Base-by-base conservation (phyloP, 1,139 yeast genomes). In the Magnusiomyces fungicola region DNA sequence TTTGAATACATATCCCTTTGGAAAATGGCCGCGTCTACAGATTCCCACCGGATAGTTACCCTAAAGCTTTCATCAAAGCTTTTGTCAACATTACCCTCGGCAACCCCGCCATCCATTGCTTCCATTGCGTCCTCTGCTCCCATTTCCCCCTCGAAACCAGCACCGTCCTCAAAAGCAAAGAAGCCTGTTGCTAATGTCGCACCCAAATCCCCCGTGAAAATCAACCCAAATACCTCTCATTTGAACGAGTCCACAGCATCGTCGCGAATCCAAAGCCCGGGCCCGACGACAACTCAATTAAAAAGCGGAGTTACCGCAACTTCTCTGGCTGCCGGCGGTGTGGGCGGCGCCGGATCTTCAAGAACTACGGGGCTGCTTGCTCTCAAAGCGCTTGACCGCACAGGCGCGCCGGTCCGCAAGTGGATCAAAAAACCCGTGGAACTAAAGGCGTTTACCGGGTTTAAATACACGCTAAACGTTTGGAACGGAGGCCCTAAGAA, bases 391-490 rank as follows among this genome's bases (percentile, higher is more conserved):
- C 62, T 77, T 52, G 83, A 78, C 55, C 73, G 73, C 53, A 64
- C 75, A 9, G 80, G 81, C 2, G 18, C 29, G 30, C 76, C 78
- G 22, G 70, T 72, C 36, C 70, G 75, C 50, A 71, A 68, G 56
- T 80, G 86, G 85, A 62, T 58, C 7, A 77, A 77, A 58, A 67
- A 69, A 48, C 73, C 76, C 1, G 57, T 71, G 12, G 59, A 67
- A 45, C 71, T 80, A 55, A 77, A 76, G 61, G 74, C 81, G n/a
- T 80, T 80, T 58, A 79, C 82, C 12, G 84, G 86, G 12, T 76
- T 74, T 58, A 71, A 71, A 54, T 74, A 76, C 48, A 64, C 68
- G n/a, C 68, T 79, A 53, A 61, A 63, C 6, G 61, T 70, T 3
- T 80, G 77, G 76, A 60, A 61, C 3, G 72, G 73, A 19, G 59